These are phyloP conservation scores for Thermothielavioides terrestris DNA, from an alignment of 495 filamentous ascomycete genomes.

Conservation along the genomic window DNA sequence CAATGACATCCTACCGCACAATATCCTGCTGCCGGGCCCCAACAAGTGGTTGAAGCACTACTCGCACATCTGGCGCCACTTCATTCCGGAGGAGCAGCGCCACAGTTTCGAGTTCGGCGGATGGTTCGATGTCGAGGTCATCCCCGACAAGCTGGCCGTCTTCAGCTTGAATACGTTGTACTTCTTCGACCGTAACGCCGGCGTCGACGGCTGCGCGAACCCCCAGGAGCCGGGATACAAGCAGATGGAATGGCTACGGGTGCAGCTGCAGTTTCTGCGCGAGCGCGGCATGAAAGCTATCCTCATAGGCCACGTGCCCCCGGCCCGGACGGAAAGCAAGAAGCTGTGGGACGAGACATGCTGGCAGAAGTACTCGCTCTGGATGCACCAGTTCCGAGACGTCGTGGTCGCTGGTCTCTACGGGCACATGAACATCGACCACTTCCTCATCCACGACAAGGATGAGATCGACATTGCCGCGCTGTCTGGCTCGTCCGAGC, in stretches of 20 bases:
- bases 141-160: slow-evolving; percentile 76
- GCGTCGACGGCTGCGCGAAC: slow-evolving; percentile 76
- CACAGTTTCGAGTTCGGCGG: slow-evolving; percentile 88
- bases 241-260: slow-evolving; percentile 93
- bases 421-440: slow-evolving; percentile 98
- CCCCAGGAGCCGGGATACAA: slow-evolving; percentile 79
- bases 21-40: slow-evolving; percentile 78
- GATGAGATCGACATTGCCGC: slow-evolving; percentile 55
- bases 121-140: slow-evolving; percentile 89
- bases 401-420: slow-evolving; percentile 71
- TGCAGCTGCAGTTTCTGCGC: slow-evolving; percentile 78
- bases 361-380: slow-evolving; percentile 96
- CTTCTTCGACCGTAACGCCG: slow-evolving; percentile 87
- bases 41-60: slow-evolving; percentile 75
- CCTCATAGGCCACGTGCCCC: slow-evolving; percentile 87
- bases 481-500: slow-evolving; percentile 36
- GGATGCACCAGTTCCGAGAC: slow-evolving; percentile 83
- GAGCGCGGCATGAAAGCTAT: slow-evolving; percentile 88
- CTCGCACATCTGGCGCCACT: slow-evolving; percentile 64
- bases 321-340: slow-evolving; percentile 75
- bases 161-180: slow-evolving; percentile 97
- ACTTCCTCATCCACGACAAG: slow-evolving; percentile 89
- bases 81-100: slow-evolving; percentile 88
- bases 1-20: slow-evolving; percentile 96
- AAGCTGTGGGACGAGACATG: slow-evolving; percentile 82